Conservation (phyloP, 1,284 basidiomycete genomes). For the Gymnopus androsaceus region DNA sequence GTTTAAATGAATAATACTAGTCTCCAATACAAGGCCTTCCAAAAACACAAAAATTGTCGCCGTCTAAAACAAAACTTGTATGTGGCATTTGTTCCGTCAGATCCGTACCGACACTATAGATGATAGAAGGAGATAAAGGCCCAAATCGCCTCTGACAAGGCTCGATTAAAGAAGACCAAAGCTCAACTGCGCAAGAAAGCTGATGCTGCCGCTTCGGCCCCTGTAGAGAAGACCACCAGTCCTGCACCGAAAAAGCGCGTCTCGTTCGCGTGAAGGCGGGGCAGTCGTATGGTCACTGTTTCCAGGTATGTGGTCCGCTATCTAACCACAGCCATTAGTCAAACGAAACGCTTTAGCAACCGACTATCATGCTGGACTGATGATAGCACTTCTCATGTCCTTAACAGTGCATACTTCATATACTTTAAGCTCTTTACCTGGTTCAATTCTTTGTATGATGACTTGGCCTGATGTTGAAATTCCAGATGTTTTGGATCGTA, state of each 20-base stretch:
- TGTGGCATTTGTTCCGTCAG: background rate
- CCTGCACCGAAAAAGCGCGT: conserved; percentile 8
- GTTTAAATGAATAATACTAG: background rate
- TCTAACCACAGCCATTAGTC: background rate
- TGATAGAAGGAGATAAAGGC: conserved; percentile 5
- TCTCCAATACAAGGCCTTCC: background rate
- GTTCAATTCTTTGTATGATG: too few relatives aligned
- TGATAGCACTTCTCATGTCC: too few relatives aligned
- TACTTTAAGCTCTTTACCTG: too few relatives aligned
- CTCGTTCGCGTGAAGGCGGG: conserved; percentile 5
- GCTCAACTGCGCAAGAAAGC: background rate
- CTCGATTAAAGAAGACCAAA: conserved; percentile 6
- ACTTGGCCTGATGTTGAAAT: too few relatives aligned
- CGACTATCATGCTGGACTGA: too few relatives aligned
- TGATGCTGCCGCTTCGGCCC: background rate
- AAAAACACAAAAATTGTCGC: background rate
- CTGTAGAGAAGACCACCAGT: background rate
- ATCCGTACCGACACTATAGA: too few relatives aligned
- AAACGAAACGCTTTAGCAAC: too few relatives aligned
- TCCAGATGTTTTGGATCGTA: too few relatives aligned
- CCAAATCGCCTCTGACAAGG: conserved; percentile 4
- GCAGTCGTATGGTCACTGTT: too few relatives aligned
- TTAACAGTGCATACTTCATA: too few relatives aligned
- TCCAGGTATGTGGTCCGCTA: background rate
- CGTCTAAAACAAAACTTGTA: conserved; percentile 5